Base-by-base conservation (phyloP, 495 filamentous ascomycete genomes). In the Talaromyces thailandensis region DNA sequence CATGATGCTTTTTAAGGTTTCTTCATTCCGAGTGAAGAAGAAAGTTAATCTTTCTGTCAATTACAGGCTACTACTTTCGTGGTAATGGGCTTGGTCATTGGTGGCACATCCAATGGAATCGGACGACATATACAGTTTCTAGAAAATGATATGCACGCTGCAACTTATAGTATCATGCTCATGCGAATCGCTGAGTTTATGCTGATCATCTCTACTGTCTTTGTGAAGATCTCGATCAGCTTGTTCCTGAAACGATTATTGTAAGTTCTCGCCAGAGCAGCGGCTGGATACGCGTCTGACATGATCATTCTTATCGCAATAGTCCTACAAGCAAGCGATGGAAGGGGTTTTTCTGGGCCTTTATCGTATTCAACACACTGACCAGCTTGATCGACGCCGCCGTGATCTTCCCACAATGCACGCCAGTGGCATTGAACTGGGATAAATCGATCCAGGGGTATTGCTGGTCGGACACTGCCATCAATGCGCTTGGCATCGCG, bases 161-260 rank as follows among this genome's bases (percentile, higher is more conserved):
- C 52, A 11, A 26, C 52, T 0, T 29, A 29, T 18, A 55, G 52
- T 26, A 29, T 55, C n/a, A 55, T 55, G 52, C 52, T 55, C n/a
- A 25, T 55, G 52, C 52, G 52, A 16, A 55, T 55, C 16, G 24
- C 24, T 4, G 52, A 55, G 52, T 29, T 26, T 29, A 55, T 55
- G 24, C 28, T 55, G 52, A 55, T 55, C n/a, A 29, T 55, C 52
- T 55, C 28, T 6, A 55, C 52, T 18, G 28, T 55, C 23, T 55
- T 55, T 55, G 52, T 55, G 24, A 55, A 55, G 52, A 55, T 61
- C 18, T 61, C 58, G n/a, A 61, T 61, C n/a, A 61, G 58, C 24
- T 45, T 61, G 58, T 50, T 61, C 40, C 18, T 61, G 58, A 61
- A 61, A 50, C n/a, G 58, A 28, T 24, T 61, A 8, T 61, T 61